These are phyloP conservation scores for Nevesoporus exiguus DNA, from an alignment of 768 basidiomycete species.

Conservation along the genomic window DNA sequence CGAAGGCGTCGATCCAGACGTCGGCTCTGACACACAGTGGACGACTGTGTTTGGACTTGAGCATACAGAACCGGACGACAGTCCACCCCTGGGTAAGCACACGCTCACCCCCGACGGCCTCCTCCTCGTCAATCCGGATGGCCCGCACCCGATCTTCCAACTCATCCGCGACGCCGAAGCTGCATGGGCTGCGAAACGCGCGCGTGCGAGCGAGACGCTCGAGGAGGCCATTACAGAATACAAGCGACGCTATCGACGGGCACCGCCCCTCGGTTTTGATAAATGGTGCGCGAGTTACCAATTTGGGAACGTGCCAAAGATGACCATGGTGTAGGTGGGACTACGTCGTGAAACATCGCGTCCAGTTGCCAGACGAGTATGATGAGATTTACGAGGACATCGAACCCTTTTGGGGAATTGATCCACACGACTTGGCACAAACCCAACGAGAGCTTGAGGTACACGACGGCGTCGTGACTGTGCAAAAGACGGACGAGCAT, in stretches of 20 bases:
- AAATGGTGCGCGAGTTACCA: constrained; percentile 33
- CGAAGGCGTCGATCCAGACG: no score
- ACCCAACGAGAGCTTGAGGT: constrained; percentile 13
- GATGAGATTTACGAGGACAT: constrained; percentile 42
- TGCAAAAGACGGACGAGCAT: constrained; percentile 18
- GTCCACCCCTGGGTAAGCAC: constrained; percentile 16
- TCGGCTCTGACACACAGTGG: neutral
- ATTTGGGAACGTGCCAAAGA: neutral
- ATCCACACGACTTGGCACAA: constrained; percentile 25
- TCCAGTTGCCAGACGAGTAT: constrained; percentile 45
- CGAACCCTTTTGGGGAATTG: constrained; percentile 37
- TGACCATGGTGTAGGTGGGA: constrained; percentile 34
- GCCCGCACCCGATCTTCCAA: constrained; percentile 35
- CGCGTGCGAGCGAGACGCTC: constrained; percentile 36
- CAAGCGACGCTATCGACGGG: constrained; percentile 30
- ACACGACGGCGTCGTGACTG: constrained; percentile 11
- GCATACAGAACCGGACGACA: no score
- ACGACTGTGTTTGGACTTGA: neutral
- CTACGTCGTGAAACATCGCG: constrained; percentile 37
- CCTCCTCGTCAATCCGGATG: constrained; percentile 34
- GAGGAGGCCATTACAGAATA: constrained; percentile 39
- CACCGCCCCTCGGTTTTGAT: constrained; percentile 42
- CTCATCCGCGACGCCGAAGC: constrained; percentile 37
- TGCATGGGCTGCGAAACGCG: constrained; percentile 35
- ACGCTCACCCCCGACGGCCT: constrained; percentile 27